These are phyloP conservation scores for Venturia asperata DNA, from an alignment of 2,329 filamentous ascomycete genomes.

Conservation along the genomic window DNA sequence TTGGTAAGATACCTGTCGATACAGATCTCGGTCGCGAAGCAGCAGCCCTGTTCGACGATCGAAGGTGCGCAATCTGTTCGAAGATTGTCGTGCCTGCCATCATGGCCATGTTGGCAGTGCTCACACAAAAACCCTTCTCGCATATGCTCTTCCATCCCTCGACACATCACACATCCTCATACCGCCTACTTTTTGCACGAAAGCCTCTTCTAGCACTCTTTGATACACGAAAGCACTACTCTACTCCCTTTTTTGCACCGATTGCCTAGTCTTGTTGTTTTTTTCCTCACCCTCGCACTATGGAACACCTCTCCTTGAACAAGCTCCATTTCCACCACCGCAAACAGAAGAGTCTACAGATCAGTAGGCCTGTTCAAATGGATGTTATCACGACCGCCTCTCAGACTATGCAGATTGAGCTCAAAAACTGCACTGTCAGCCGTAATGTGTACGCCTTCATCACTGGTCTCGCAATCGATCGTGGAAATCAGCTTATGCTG, in stretches of 20 bases:
- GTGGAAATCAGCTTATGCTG: slow-evolving; percentile 54
- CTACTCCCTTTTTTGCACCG: not conserved
- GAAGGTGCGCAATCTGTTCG: no score
- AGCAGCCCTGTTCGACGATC: no score
- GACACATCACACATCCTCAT: not conserved
- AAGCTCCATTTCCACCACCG: slow-evolving; percentile 4
- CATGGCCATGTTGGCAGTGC: no score
- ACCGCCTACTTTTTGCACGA: not conserved
- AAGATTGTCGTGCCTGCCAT: no score
- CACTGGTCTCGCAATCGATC: slow-evolving; percentile 59
- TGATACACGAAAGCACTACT: not conserved
- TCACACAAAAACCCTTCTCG: no score
- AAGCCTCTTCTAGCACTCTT: not conserved
- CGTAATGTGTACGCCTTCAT: slow-evolving; percentile 60
- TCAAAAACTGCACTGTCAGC: slow-evolving; percentile 60
- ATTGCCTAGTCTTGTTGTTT: not conserved
- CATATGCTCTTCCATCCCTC: not conserved
- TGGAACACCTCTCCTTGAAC: not conserved
- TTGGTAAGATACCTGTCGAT: no score
- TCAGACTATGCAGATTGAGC: slow-evolving; percentile 51
- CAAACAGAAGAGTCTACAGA: not conserved
- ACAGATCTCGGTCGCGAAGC: no score
- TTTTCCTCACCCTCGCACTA: not conserved
- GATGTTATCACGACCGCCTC: not conserved
- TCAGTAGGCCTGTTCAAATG: not conserved